Percentiles rank a stretch among this genome's conserved stretches.
These are phyloP conservation scores for Monosporascus sp. DNA, from an alignment of 2,329 filamentous ascomycete species.

Conservation along the genomic window DNA sequence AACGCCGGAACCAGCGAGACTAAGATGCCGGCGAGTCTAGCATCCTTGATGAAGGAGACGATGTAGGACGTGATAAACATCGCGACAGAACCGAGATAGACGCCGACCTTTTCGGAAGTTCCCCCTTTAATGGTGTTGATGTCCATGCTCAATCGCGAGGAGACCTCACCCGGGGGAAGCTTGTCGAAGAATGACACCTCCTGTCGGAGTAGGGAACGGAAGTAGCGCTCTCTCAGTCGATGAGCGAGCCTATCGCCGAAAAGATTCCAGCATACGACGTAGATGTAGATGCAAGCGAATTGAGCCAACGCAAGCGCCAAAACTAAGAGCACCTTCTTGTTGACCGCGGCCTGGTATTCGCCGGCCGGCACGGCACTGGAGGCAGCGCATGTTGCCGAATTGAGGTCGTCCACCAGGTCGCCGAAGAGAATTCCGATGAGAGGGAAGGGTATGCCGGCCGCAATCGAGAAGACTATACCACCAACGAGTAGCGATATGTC, in stretches of 20 bases:
- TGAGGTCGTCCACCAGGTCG: constrained; percentile 57
- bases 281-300: constrained; percentile 51
- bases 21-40: constrained; percentile 51
- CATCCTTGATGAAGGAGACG: constrained; percentile 56
- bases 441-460: constrained; percentile 58
- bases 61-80: constrained; percentile 58
- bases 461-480: constrained; percentile 42
- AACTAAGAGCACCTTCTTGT: constrained; percentile 50
- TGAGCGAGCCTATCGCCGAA: constrained; percentile 52
- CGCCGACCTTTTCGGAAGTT: constrained; percentile 58
- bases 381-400: constrained; percentile 47
- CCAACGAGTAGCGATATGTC: constrained; percentile 37
- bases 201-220: constrained; percentile 48
- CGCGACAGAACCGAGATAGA: constrained; percentile 49
- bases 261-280: constrained; percentile 54
- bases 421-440: constrained; percentile 61
- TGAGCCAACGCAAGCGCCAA: constrained; percentile 55
- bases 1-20: constrained; percentile 51
- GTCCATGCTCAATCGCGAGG: constrained; percentile 52
- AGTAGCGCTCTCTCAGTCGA: constrained; percentile 50
- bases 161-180: constrained; percentile 50
- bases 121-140: constrained; percentile 56
- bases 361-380: constrained; percentile 19
- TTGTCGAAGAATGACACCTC: constrained; percentile 55
- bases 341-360: constrained; percentile 34